phyloP scores from a whole-genome alignment of 2,329 filamentous ascomycete species.

The Fusarium clavum region DNA sequence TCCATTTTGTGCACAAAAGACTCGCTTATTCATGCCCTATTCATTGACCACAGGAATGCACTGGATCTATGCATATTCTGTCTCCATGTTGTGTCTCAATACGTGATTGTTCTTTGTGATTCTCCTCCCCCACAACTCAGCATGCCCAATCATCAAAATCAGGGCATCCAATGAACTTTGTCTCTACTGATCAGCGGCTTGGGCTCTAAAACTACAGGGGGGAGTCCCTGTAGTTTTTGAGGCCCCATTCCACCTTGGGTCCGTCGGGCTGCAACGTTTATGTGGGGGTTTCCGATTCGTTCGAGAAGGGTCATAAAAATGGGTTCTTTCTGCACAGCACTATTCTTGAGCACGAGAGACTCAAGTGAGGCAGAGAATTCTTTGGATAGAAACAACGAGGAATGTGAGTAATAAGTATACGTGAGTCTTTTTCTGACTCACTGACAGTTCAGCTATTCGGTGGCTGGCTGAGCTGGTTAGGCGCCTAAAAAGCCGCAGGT shows the following conservation, averaged over 20 bases:
- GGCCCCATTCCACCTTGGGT: slow-evolving; percentile 7
- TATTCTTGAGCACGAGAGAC: neutral
- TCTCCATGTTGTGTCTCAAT: neutral
- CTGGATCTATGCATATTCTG: neutral
- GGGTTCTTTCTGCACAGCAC: neutral
- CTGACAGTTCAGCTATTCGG: neutral
- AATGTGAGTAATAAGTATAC: slow-evolving; percentile 3
- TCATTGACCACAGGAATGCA: slow-evolving; percentile 1
- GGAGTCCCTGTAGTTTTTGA: slow-evolving; percentile 33
- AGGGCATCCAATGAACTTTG: slow-evolving; percentile 30
- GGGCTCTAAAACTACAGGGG: slow-evolving; percentile 12
- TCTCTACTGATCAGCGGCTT: slow-evolving; percentile 15
- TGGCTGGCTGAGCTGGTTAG: neutral
- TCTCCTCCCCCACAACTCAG: slow-evolving; percentile 7
- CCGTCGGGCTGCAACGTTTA: slow-evolving; percentile 41
- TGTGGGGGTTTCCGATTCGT: slow-evolving; percentile 43
- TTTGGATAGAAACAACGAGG: slow-evolving; percentile 1
- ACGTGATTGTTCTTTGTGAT: neutral
- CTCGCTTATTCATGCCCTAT: slow-evolving; percentile 6
- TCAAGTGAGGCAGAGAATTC: slow-evolving; percentile 15
- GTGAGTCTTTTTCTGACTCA: slow-evolving; percentile 8
- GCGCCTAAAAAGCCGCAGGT: neutral
- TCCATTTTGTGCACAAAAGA: slow-evolving; percentile 1
- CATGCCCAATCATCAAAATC: slow-evolving; percentile 38
- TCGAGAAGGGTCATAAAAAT: slow-evolving; percentile 25